These are phyloP conservation scores for Paecilomyces sp. DNA, from an alignment of 2,329 filamentous ascomycete species.

Conservation along the genomic window DNA sequence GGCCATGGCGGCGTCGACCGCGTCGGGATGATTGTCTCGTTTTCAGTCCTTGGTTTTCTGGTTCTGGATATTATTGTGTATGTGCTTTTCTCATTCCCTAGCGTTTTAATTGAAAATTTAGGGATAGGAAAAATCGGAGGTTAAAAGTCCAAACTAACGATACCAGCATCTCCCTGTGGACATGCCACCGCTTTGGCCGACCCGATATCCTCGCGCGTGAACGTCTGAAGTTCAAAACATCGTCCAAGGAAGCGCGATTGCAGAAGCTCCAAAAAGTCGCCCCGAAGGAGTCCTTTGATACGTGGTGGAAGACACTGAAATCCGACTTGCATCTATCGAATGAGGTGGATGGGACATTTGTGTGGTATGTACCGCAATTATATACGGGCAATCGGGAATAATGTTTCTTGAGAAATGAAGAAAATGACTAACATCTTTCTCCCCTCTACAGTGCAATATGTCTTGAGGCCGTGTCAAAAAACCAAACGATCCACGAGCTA, in stretches of 20 bases:
- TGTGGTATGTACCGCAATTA: not conserved
- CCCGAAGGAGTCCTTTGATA: not conserved
- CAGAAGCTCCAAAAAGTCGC: not conserved
- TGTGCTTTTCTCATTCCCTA: not conserved
- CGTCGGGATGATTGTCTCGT: not conserved
- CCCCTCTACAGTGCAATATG: not conserved
- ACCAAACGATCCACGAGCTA: not conserved
- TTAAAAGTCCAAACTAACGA: not conserved
- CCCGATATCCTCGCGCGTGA: not conserved
- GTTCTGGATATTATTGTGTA: not conserved
- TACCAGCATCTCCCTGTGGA: not conserved
- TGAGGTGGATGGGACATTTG: not conserved
- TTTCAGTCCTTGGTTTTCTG: not conserved
- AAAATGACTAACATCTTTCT: no score
- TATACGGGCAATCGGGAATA: no score
- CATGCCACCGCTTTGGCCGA: not conserved
- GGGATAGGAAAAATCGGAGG: not conserved
- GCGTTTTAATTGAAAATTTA: not conserved
- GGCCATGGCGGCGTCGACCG: not conserved
- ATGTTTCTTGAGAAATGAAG: no score
- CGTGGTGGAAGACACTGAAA: not conserved
- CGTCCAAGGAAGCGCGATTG: not conserved
- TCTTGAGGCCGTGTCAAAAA: not conserved
- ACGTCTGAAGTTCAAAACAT: not conserved
- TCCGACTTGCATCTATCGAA: not conserved